Conservation (phyloP, 306 rosid species). For the Delonix regia region DNA sequence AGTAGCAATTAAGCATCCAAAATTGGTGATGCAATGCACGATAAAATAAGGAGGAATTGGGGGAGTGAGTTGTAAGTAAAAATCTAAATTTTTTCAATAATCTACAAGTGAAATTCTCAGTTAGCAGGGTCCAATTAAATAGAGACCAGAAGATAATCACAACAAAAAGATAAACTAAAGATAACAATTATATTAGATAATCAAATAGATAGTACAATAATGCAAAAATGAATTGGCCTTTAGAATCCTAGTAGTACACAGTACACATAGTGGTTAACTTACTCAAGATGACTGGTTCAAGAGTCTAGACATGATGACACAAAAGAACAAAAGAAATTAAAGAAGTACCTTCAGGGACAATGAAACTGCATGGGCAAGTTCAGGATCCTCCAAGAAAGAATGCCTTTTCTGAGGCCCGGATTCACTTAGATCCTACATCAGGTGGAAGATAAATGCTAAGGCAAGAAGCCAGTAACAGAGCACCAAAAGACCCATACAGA, state of each 20-base stretch:
- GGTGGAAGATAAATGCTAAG: constrained; percentile 39
- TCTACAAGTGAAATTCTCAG: background rate
- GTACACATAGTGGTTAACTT: background rate
- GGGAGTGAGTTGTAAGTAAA: background rate
- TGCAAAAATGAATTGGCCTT: background rate
- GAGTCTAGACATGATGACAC: background rate
- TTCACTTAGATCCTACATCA: constrained; percentile 60
- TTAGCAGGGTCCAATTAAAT: background rate
- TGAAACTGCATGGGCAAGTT: constrained; percentile 87
- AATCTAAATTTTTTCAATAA: background rate
- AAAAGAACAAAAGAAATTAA: constrained; percentile 24
- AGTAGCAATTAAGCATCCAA: constrained; percentile 35
- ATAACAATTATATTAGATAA: background rate
- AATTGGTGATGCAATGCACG: constrained; percentile 4
- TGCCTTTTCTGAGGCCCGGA: constrained; percentile 55
- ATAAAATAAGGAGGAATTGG: background rate
- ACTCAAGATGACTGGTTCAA: constrained; percentile 3
- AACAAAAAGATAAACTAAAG: background rate
- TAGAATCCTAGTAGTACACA: background rate
- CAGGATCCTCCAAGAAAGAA: constrained; percentile 65
- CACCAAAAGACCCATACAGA: constrained; percentile 35
- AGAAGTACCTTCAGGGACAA: constrained; percentile 80
- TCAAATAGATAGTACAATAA: background rate
- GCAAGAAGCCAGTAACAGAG: constrained; percentile 31
- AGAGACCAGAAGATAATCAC: background rate